A percentile compares a stretch with the other conserved stretches of the same genome.
phyloP scores from a whole-genome alignment of 768 basidiomycete genomes.

The Tricholoma matsutake region DNA sequence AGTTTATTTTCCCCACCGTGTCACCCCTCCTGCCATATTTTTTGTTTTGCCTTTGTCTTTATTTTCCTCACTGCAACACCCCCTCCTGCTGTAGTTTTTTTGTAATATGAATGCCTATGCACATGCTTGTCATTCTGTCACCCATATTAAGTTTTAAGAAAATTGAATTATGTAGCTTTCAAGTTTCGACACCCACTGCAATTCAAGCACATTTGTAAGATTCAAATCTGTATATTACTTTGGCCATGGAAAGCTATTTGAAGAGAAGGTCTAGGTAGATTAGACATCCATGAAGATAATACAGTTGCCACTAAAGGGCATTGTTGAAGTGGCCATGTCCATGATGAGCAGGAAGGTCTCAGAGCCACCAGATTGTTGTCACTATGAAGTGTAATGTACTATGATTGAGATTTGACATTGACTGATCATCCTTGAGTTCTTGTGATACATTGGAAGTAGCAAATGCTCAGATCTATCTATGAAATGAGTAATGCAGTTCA shows the following conservation, averaged over 20 bases:
- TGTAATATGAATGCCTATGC: not conserved
- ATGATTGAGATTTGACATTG: not conserved
- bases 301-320: not conserved
- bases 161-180: too few species aligned
- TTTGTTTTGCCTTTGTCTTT: not conserved
- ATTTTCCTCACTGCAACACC: too few species aligned
- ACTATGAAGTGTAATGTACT: not conserved
- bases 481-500: not conserved
- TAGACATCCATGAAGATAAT: too few species aligned
- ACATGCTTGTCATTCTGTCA: not conserved
- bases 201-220: not conserved
- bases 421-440: too few species aligned
- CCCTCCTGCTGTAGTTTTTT: not conserved
- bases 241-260: not conserved
- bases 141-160: not conserved
- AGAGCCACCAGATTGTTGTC: too few species aligned
- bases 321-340: not conserved
- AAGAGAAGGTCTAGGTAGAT: not conserved
- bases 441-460: not conserved
- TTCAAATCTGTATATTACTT: not conserved
- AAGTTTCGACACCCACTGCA: not conserved
- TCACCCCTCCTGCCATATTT: not conserved
- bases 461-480: not conserved
- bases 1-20: not conserved
- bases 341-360: not conserved